Evolutionary conservation across 169 alveolate genomes (phyloP).

Genomic region (Plasmodium falciparum): DNA sequence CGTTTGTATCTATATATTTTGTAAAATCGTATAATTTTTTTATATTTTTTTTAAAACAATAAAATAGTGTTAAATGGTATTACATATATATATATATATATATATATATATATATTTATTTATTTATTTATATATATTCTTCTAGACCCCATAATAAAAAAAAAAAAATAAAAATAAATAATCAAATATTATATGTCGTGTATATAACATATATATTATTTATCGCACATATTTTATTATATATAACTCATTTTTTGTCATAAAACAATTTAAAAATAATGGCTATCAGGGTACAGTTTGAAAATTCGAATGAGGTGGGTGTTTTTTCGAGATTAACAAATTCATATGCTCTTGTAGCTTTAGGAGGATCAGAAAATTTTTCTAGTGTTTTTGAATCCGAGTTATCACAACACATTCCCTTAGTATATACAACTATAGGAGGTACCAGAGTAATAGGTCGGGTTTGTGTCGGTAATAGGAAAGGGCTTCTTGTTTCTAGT

Average conservation of each 20-base stretch:
- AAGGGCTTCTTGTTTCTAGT: conserved; percentile 98
- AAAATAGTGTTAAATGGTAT: too few relatives aligned
- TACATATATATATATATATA: too few relatives aligned
- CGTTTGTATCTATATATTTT: too few relatives aligned
- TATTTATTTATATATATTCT: too few relatives aligned
- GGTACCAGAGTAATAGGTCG: conserved; percentile 98
- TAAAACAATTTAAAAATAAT: neutral
- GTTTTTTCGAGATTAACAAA: conserved; percentile 98
- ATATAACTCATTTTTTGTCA: neutral
- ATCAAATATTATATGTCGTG: too few relatives aligned
- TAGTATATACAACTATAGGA: conserved; percentile 96
- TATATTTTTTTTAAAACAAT: too few relatives aligned
- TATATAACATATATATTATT: too few relatives aligned
- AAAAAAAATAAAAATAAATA: too few relatives aligned
- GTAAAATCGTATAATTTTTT: too few relatives aligned
- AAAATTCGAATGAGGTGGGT: conserved; percentile 98
- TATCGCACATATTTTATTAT: too few relatives aligned
- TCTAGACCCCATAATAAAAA: too few relatives aligned
- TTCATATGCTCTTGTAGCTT: conserved; percentile 95
- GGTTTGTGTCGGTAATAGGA: conserved; percentile 96
- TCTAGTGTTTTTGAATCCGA: conserved; percentile 97
- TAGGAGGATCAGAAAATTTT: conserved; percentile 97
- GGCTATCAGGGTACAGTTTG: conserved; percentile 92
- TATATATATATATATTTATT: too few relatives aligned
- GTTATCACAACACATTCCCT: conserved; percentile 96